phyloP scores from a whole-genome alignment of 2,329 filamentous ascomycete species.

The Fusarium albosuccineum region DNA sequence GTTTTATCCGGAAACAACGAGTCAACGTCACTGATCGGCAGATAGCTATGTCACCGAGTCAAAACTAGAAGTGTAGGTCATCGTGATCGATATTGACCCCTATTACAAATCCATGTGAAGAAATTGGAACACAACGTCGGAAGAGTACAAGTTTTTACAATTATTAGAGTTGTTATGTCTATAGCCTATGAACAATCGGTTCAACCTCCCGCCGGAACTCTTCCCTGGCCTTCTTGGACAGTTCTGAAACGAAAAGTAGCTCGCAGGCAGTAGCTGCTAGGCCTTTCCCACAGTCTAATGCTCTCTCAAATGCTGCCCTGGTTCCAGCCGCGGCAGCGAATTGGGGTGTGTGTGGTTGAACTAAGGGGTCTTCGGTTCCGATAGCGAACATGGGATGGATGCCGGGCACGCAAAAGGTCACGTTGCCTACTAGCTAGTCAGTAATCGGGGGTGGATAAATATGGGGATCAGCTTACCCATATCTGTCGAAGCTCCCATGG shows the following conservation, averaged over 20 bases:
- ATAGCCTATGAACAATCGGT: constrained; percentile 27
- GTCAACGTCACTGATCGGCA: no score
- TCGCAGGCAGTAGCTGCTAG: constrained; percentile 38
- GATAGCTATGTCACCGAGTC: no score
- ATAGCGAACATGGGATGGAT: constrained; percentile 44
- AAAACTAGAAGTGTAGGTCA: no score
- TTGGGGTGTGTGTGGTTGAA: constrained; percentile 38
- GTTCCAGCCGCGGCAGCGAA: constrained; percentile 37
- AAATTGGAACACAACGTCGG: no score
- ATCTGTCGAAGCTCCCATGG: constrained; percentile 42
- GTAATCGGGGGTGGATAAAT: no score
- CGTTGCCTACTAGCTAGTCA: constrained; percentile 31
- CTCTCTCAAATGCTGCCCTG: constrained; percentile 26
- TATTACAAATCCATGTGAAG: no score
- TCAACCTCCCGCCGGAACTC: constrained; percentile 30
- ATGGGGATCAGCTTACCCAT: constrained; percentile 27
- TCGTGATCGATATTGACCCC: no score
- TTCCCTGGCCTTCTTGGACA: constrained; percentile 19
- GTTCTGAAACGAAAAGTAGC: constrained; percentile 8
- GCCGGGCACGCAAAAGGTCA: constrained; percentile 35
- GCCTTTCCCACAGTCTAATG: constrained; percentile 39
- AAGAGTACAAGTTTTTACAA: no score
- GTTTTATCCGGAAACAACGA: no score
- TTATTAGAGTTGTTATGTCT: not conserved
- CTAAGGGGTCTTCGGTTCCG: constrained; percentile 30